Conservation (phyloP, 148 eudicot genomes). For the Silene uniflora region DNA sequence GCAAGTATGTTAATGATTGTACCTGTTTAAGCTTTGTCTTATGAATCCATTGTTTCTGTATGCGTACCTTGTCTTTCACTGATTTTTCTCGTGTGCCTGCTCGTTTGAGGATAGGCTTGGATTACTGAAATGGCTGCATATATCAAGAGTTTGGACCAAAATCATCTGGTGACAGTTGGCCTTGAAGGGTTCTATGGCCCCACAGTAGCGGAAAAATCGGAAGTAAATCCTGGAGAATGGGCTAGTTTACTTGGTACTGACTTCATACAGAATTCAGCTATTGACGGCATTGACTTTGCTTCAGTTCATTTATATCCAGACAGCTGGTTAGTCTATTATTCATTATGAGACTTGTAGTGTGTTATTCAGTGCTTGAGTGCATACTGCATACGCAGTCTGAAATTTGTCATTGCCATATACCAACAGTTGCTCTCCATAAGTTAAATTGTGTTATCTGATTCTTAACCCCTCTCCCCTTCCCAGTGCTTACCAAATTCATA, state of each 20-base stretch:
- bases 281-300: slow-evolving; percentile 49
- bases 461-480: too few species aligned
- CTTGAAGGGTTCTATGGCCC: slow-evolving; percentile 54
- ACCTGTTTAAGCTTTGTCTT: background rate
- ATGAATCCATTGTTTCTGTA: background rate
- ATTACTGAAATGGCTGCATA: slow-evolving; percentile 50
- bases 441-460: too few species aligned
- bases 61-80: background rate
- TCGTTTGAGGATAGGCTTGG: slow-evolving; percentile 37
- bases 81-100: background rate
- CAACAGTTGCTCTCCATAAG: too few species aligned
- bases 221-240: slow-evolving; percentile 49
- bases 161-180: slow-evolving; percentile 51
- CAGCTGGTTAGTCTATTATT: slow-evolving; percentile 39
- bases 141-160: slow-evolving; percentile 44
- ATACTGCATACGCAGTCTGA: too few species aligned
- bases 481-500: too few species aligned
- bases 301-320: slow-evolving; percentile 56
- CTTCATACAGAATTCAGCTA: slow-evolving; percentile 42
- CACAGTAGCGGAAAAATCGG: slow-evolving; percentile 20
- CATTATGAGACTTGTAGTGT: background rate
- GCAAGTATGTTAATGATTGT: background rate
- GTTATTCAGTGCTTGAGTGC: background rate
- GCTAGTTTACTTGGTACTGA: slow-evolving; percentile 50
- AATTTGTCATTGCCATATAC: too few species aligned